Evolutionary conservation across 2,329 filamentous ascomycete species (phyloP).

Genomic region (Lojkania enalia): DNA sequence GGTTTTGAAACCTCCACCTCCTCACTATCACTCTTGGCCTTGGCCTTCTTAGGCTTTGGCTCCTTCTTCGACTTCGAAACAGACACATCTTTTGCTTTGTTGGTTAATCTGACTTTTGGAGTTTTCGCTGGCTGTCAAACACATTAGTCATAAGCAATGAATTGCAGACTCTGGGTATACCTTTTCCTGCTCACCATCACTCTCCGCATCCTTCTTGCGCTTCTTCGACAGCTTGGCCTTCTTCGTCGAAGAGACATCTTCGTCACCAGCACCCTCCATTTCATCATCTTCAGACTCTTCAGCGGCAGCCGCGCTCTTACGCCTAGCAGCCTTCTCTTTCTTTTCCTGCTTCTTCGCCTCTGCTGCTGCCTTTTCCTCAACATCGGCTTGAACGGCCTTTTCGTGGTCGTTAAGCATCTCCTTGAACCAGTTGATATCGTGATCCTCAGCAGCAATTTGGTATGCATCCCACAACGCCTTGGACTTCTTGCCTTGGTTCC

Average conservation of each 20-base stretch:
- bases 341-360: slow-evolving; percentile 64
- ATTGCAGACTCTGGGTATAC: slow-evolving; percentile 29
- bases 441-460: slow-evolving; percentile 74
- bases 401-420: slow-evolving; percentile 67
- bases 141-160: slow-evolving; percentile 29
- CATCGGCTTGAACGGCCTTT: slow-evolving; percentile 58
- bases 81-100: slow-evolving; percentile 43
- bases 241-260: slow-evolving; percentile 43
- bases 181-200: slow-evolving; percentile 71
- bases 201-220: slow-evolving; percentile 72
- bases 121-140: slow-evolving; percentile 52
- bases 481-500: slow-evolving; percentile 82
- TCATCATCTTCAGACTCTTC: slow-evolving; percentile 42
- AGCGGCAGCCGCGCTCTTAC: slow-evolving; percentile 42
- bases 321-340: slow-evolving; percentile 58
- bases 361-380: slow-evolving; percentile 68
- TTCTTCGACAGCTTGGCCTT: slow-evolving; percentile 58
- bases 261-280: slow-evolving; percentile 46
- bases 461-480: slow-evolving; percentile 81
- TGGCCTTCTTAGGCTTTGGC: slow-evolving; percentile 61
- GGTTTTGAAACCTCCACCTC: slow-evolving; percentile 62
- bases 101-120: slow-evolving; percentile 54
- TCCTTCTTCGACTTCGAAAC: slow-evolving; percentile 63
- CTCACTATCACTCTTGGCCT: slow-evolving; percentile 49
- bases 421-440: slow-evolving; percentile 83